Evolutionary conservation across 225 moss, liverwort and hornwort genomes (phyloP).

Genomic region (Polytrichum formosum): DNA sequence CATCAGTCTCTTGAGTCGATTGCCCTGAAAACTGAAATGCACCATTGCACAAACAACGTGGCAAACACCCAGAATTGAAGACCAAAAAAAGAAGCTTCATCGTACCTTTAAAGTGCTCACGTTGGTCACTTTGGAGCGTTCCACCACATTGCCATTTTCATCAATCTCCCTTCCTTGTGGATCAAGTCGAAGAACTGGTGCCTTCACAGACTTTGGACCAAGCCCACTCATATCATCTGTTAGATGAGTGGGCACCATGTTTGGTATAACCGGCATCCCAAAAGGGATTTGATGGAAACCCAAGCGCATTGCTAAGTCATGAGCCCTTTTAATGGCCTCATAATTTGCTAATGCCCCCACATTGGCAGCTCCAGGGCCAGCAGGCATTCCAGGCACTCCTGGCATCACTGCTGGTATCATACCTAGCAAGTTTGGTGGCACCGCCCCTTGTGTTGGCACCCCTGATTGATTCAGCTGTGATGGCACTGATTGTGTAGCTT

Average conservation of each 20-base stretch:
- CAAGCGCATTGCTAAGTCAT: slow-evolving; percentile 86
- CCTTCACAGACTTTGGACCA: slow-evolving; percentile 81
- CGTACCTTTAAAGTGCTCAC: slow-evolving; percentile 93
- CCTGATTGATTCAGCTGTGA: slow-evolving; percentile 29
- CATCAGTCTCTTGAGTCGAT: too few relatives aligned
- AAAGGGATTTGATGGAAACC: slow-evolving; percentile 95
- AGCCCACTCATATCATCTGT: slow-evolving; percentile 66
- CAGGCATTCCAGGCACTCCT: slow-evolving; percentile 59
- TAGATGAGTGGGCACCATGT: slow-evolving; percentile 82
- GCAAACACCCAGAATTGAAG: too few relatives aligned
- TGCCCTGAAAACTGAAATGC: too few relatives aligned
- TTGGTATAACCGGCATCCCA: slow-evolving; percentile 71
- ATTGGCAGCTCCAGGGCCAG: slow-evolving; percentile 38
- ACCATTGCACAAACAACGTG: too few relatives aligned
- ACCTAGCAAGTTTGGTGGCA: slow-evolving; percentile 51
- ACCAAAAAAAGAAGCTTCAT: too few relatives aligned
- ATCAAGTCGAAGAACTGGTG: slow-evolving; percentile 93
- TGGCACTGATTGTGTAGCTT: slow-evolving; percentile 22
- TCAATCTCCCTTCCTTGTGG: slow-evolving; percentile 94
- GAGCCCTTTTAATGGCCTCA: slow-evolving; percentile 93
- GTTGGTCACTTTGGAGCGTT: slow-evolving; percentile 81
- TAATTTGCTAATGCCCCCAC: slow-evolving; percentile 79
- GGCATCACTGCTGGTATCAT: slow-evolving; percentile 28
- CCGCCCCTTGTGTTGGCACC: slow-evolving; percentile 51
- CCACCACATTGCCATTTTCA: slow-evolving; percentile 87